Evolutionary conservation across 2,329 filamentous ascomycete genomes (phyloP).

Genomic region (Apiospora aurea): DNA sequence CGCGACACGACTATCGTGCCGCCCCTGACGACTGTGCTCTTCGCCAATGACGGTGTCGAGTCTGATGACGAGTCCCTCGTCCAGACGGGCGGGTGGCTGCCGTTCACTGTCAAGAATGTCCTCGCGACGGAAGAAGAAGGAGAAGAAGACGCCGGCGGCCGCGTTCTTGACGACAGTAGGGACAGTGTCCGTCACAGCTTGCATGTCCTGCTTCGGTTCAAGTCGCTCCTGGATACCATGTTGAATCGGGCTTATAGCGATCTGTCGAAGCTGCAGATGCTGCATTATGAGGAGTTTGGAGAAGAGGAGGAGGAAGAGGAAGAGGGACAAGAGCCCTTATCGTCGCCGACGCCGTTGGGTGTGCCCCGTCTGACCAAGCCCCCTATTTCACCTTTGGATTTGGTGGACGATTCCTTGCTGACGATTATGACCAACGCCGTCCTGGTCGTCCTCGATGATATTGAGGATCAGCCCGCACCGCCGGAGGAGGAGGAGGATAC

Average conservation of each 20-base stretch:
- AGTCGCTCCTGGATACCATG: background rate
- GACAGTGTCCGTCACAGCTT: slow-evolving; percentile 33
- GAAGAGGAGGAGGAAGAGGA: background rate
- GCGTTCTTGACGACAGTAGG: background rate
- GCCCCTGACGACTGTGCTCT: slow-evolving; percentile 8
- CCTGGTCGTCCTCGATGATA: background rate
- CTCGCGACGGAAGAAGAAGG: no score
- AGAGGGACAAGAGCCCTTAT: background rate
- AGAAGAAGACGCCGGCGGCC: background rate
- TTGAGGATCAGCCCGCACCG: background rate
- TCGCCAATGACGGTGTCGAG: background rate
- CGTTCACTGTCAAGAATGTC: background rate
- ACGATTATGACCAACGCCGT: background rate
- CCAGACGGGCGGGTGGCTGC: slow-evolving; percentile 1
- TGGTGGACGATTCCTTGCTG: background rate
- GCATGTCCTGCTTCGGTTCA: slow-evolving; percentile 28
- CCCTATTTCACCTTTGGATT: background rate
- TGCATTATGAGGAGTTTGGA: background rate
- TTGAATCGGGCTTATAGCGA: background rate
- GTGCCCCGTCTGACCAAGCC: no score
- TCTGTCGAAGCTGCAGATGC: background rate
- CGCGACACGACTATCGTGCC: slow-evolving; percentile 14
- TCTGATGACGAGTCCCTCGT: background rate
- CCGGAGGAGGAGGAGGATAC: background rate
- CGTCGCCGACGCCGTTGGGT: no score